phyloP scores from a whole-genome alignment of 2,329 filamentous ascomycete genomes.

The Penicillium sp. region DNA sequence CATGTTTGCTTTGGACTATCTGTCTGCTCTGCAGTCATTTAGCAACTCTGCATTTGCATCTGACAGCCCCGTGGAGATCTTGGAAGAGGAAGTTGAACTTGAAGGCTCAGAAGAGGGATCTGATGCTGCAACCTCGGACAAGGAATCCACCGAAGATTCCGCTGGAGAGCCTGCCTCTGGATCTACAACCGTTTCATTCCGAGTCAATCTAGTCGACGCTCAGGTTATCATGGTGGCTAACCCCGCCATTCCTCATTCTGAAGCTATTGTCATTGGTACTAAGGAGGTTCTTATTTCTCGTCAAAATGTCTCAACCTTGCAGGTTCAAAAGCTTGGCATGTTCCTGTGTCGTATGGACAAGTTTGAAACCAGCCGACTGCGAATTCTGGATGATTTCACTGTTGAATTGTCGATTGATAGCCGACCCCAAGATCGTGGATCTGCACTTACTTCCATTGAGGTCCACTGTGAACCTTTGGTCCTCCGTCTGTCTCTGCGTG shows the following conservation, averaged over 20 bases:
- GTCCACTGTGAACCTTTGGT: slow-evolving; percentile 90
- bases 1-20: slow-evolving; percentile 93
- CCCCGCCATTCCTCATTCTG: slow-evolving; percentile 81
- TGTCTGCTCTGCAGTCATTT: slow-evolving; percentile 86
- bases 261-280: slow-evolving; percentile 91
- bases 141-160: slow-evolving; percentile 21
- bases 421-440: slow-evolving; percentile 58
- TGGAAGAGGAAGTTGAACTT: slow-evolving; percentile 33
- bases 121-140: slow-evolving; percentile 30
- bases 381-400: slow-evolving; percentile 96
- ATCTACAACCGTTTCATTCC: slow-evolving; percentile 77
- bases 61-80: slow-evolving; percentile 46
- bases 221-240: slow-evolving; percentile 97
- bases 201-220: slow-evolving; percentile 91
- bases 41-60: slow-evolving; percentile 66
- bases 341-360: slow-evolving; percentile 98
- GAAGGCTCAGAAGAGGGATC: slow-evolving; percentile 40
- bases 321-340: slow-evolving; percentile 94
- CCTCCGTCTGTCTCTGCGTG: slow-evolving; percentile 82
- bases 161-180: slow-evolving; percentile 37
- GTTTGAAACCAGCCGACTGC: slow-evolving; percentile 84
- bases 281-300: slow-evolving; percentile 91
- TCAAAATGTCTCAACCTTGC: slow-evolving; percentile 90
- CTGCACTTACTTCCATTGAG: slow-evolving; percentile 72
- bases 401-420: slow-evolving; percentile 85